These are phyloP conservation scores for Cytospora paraplurivora DNA, from an alignment of 2,329 filamentous ascomycete species.

Conservation along the genomic window DNA sequence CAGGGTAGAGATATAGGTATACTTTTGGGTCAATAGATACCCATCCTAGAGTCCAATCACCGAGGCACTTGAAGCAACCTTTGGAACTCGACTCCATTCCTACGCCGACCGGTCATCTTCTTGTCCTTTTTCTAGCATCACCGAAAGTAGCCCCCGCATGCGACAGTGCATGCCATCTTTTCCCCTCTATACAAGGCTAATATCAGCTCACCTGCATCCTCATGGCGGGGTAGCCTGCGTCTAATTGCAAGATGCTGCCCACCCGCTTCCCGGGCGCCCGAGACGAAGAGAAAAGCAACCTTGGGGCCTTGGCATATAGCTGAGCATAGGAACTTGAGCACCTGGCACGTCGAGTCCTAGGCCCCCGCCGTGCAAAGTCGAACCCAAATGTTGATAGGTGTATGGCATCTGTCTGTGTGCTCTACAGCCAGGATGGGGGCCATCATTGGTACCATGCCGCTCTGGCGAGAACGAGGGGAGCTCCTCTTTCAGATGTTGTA, in stretches of 20 bases:
- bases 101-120: background rate
- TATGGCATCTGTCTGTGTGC: background rate
- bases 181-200: background rate
- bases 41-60: background rate
- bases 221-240: background rate
- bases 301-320: background rate
- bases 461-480: background rate
- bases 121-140: background rate
- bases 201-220: constrained; percentile 1
- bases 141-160: background rate
- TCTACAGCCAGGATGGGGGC: background rate
- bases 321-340: background rate
- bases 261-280: background rate
- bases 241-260: background rate
- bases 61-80: background rate
- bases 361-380: background rate
- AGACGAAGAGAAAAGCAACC: background rate
- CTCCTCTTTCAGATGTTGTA: background rate
- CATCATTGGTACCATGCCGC: too few relatives aligned
- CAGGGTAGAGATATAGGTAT: background rate
- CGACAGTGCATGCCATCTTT: background rate
- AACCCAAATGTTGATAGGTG: background rate
- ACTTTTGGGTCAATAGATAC: background rate
- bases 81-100: background rate
- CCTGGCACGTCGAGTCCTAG: background rate